phyloP scores from a whole-genome alignment of 305 asterid genomes.

The Euphrasia arctica region DNA sequence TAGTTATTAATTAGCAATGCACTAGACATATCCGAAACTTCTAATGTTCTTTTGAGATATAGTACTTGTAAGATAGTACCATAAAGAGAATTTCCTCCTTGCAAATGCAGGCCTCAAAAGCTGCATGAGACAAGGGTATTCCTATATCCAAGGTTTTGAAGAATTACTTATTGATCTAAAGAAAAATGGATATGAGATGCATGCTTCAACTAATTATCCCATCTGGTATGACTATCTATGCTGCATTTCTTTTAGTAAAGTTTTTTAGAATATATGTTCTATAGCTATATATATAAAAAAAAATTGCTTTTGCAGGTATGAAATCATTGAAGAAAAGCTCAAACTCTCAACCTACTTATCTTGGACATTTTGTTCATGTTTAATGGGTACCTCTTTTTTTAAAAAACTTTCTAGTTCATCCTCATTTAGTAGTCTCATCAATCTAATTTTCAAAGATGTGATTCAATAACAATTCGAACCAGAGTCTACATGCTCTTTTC shows the following conservation, averaged over 20 bases:
- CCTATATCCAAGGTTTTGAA: slow-evolving; percentile 78
- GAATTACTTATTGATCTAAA: slow-evolving; percentile 62
- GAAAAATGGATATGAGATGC: slow-evolving; percentile 81
- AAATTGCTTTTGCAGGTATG: slow-evolving; percentile 49
- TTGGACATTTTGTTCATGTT: slow-evolving; percentile 97
- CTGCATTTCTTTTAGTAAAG: slow-evolving; percentile 15
- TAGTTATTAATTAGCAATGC: slow-evolving; percentile 2
- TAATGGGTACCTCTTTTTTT: slow-evolving; percentile 47
- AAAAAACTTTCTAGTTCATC: slow-evolving; percentile 3
- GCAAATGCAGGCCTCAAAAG: slow-evolving; percentile 62
- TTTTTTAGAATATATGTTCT: slow-evolving; percentile 19
- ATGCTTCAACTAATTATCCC: slow-evolving; percentile 86
- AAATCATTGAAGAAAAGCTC: slow-evolving; percentile 82
- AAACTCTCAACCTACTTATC: slow-evolving; percentile 73
- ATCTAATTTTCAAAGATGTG: slow-evolving; percentile 15
- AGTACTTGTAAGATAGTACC: slow-evolving; percentile 5
- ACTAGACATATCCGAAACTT: neutral
- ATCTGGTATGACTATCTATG: slow-evolving; percentile 49
- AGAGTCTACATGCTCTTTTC: too few species aligned
- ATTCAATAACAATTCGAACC: neutral
- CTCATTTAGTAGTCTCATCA: slow-evolving; percentile 11
- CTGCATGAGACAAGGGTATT: slow-evolving; percentile 74
- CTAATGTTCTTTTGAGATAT: neutral
- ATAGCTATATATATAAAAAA: slow-evolving; percentile 13
- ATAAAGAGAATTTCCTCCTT: slow-evolving; percentile 20